Evolutionary conservation across 2,329 filamentous ascomycete genomes (phyloP), one percentile per base, ranked within the genome.

Genomic region (Neonectria hederae): DNA sequence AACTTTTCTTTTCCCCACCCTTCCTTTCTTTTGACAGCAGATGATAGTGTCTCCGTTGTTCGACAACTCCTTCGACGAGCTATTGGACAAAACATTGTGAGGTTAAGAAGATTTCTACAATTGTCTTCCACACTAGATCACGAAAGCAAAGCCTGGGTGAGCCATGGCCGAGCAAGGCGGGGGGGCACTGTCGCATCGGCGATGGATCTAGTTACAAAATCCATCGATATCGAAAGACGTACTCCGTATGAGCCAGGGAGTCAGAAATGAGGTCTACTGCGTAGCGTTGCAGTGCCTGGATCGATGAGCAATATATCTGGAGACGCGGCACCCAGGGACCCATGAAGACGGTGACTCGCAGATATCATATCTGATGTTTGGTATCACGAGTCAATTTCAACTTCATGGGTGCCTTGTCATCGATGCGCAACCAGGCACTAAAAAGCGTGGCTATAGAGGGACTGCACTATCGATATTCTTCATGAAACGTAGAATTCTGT

Each of bases 171-270:
- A 49, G 26, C 10, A 21, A 51, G 17, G 28, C 56, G 56, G 48
- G 38, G 28, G 26, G 38, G 48, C 56, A 59, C 9, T 4, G 53
- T 53, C 52, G n/a, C 59, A 55, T 17, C 30, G 17, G 28, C 14
- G 40, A 57, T 53, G 59, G 59, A 57, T 57, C 53, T 26, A 11
- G 59, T 53, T 9, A 19, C 17, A 28, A n/a, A 51, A 51, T 32
- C 48, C 48, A 51, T 62, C 59, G 54, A 62, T 62, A 57, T 62
- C 59, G 59, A 57, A 30, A 57, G 59, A 53, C 54, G 45, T 62
- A 62, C n/a, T n/a, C n/a, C n/a, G n/a, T 62, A 28, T 28, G 59
- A 32, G 46, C 46, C 54, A 53, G 49, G 59, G 59, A 53, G 30
- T 26, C 14, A 22, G 40, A 62, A 57, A 42, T 35, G 46, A 53